Conservation (phyloP, 2,329 filamentous ascomycete genomes). For the Orbilia oligospora region DNA sequence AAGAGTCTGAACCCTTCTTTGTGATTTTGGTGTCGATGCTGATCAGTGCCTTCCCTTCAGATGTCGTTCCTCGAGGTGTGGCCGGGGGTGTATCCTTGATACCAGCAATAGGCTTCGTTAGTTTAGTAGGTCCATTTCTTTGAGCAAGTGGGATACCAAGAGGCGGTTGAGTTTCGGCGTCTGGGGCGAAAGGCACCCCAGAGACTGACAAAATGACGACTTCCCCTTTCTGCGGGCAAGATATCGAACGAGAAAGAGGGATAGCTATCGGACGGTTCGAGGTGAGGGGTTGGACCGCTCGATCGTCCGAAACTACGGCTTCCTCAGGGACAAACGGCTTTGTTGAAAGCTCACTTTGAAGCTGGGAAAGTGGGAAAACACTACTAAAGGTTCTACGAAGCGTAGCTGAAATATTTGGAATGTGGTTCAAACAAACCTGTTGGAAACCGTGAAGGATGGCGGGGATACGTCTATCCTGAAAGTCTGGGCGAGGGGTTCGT, state of each 20-base stretch:
- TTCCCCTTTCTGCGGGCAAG: slow-evolving; percentile 2
- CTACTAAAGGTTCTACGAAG: slow-evolving; percentile 42
- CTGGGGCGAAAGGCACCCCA: slow-evolving; percentile 26
- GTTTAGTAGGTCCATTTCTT: slow-evolving; percentile 10
- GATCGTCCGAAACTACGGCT: slow-evolving; percentile 8
- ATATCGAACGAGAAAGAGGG: not conserved
- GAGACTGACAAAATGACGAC: not conserved
- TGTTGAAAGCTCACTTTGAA: slow-evolving; percentile 51
- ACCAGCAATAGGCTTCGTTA: slow-evolving; percentile 22
- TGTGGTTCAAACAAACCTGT: slow-evolving; percentile 96
- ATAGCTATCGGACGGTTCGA: slow-evolving; percentile 13
- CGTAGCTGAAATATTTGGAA: slow-evolving; percentile 68
- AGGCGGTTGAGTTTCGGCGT: not conserved
- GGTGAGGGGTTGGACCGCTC: slow-evolving; percentile 20
- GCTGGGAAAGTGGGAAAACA: slow-evolving; percentile 12
- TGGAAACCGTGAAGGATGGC: slow-evolving; percentile 95
- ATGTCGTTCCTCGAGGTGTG: slow-evolving; percentile 64
- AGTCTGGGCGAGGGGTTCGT: slow-evolving; percentile 92
- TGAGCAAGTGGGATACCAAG: not conserved
- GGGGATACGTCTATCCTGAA: slow-evolving; percentile 92
- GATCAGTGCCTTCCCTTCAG: slow-evolving; percentile 65
- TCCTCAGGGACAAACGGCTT: slow-evolving; percentile 27
- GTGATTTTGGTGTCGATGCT: slow-evolving; percentile 40
- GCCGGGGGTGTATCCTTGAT: slow-evolving; percentile 64
- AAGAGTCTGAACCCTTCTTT: slow-evolving; percentile 61